A percentile compares a stretch with the other conserved stretches of the same genome.
phyloP scores from a whole-genome alignment of 768 basidiomycete genomes.

The Kondoa subrosea region DNA sequence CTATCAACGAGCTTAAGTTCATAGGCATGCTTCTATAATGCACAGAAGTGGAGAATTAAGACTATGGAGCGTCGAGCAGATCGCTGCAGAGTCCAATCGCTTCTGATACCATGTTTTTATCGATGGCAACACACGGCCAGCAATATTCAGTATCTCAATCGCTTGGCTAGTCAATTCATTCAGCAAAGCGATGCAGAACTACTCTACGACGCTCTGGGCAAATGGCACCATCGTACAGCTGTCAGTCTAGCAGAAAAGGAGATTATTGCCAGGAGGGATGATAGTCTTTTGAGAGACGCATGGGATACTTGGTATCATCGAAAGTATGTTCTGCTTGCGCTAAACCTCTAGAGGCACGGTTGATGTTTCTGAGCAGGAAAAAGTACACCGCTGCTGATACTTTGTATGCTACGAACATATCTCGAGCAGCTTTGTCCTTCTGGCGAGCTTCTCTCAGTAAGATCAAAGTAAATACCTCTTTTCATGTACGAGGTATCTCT shows the following conservation, averaged over 20 bases:
- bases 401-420: background rate
- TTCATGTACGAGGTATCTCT: background rate
- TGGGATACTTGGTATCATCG: conserved; percentile 1
- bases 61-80: conserved; percentile 4
- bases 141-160: background rate
- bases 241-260: conserved; percentile 1
- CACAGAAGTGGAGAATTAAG: conserved; percentile 5
- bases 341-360: background rate
- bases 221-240: conserved; percentile 2
- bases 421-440: background rate
- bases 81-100: background rate
- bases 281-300: background rate
- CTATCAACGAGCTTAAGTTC: background rate
- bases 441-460: background rate
- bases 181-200: background rate
- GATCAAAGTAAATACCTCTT: background rate
- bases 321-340: background rate
- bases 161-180: background rate
- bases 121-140: background rate
- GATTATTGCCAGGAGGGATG: background rate
- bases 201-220: background rate
- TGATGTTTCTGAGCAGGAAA: background rate
- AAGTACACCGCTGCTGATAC: background rate
- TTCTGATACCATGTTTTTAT: background rate
- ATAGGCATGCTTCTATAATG: background rate